Evolutionary conservation across 345 rosid genomes (phyloP).

Genomic region (Sonneratia caseolaris): DNA sequence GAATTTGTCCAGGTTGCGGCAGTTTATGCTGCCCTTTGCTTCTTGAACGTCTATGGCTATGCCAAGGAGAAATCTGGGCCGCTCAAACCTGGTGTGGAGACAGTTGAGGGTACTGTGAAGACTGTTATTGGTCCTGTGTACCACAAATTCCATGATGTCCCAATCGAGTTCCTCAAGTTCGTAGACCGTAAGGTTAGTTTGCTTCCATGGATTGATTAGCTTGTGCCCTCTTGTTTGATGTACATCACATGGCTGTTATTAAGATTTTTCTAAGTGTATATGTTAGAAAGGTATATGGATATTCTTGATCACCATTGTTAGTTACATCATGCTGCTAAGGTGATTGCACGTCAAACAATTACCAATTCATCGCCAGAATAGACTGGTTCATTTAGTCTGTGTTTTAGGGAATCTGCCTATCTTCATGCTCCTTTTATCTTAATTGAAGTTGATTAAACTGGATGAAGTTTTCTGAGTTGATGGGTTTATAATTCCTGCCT

Average conservation of each 20-base stretch:
- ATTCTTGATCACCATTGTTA: neutral
- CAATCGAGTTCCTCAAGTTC: constrained; percentile 53
- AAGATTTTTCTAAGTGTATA: neutral
- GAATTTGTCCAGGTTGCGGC: constrained; percentile 74
- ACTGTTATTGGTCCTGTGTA: constrained; percentile 70
- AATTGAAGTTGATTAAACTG: too few species aligned
- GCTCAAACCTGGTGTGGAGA: constrained; percentile 70
- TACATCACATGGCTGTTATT: neutral
- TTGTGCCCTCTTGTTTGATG: neutral
- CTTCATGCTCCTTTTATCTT: too few species aligned
- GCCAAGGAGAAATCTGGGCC: constrained; percentile 83
- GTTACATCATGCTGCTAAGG: neutral
- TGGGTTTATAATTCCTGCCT: too few species aligned
- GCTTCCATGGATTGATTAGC: neutral
- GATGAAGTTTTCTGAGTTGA: too few species aligned
- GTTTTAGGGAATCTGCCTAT: too few species aligned
- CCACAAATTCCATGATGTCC: constrained; percentile 55
- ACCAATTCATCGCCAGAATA: neutral
- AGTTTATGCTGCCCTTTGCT: constrained; percentile 42
- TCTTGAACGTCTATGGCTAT: constrained; percentile 43
- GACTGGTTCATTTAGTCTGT: too few species aligned
- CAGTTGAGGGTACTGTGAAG: constrained; percentile 73
- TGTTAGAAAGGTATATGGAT: neutral
- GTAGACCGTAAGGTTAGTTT: constrained; percentile 65
- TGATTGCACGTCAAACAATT: neutral